These are phyloP conservation scores for Penicillium sp. DNA, from an alignment of 2,329 filamentous ascomycete genomes.

Conservation along the genomic window DNA sequence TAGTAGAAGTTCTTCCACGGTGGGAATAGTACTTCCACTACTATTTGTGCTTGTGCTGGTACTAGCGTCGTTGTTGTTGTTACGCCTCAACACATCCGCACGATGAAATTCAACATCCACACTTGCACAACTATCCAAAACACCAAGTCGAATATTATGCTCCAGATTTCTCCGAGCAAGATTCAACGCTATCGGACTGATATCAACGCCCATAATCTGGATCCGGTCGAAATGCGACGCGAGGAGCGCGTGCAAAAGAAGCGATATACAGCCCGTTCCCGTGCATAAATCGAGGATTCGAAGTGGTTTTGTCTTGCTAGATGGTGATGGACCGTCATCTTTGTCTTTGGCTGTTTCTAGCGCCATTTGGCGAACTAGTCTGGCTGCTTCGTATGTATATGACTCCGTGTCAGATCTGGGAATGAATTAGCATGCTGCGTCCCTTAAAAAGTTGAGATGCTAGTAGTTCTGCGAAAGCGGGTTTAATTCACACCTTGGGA, in stretches of 20 bases:
- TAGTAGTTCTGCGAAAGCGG: not conserved
- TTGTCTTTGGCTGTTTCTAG: not conserved
- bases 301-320: conserved; percentile 46
- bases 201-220: conserved; percentile 72
- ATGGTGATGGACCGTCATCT: not conserved
- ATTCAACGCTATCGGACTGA: conserved; percentile 68
- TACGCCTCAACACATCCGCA: conserved; percentile 50
- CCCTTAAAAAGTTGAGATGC: conserved; percentile 5
- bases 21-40: conserved; percentile 1
- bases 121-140: conserved; percentile 35
- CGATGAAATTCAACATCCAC: conserved; percentile 54
- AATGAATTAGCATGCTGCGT: not conserved
- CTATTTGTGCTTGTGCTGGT: not conserved
- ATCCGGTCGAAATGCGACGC: conserved; percentile 49
- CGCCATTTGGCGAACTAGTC: conserved; percentile 44
- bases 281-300: conserved; percentile 85
- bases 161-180: conserved; percentile 70
- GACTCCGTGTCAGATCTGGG: conserved; percentile 71
- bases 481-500: conserved; percentile 65
- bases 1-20: conserved; percentile 29
- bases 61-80: not conserved
- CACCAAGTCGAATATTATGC: conserved; percentile 53
- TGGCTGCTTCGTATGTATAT: conserved; percentile 64
- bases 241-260: conserved; percentile 73
- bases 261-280: conserved; percentile 86